Evolutionary conservation across 441 rosid species (phyloP).

Genomic region (Eutrema salsugineum): DNA sequence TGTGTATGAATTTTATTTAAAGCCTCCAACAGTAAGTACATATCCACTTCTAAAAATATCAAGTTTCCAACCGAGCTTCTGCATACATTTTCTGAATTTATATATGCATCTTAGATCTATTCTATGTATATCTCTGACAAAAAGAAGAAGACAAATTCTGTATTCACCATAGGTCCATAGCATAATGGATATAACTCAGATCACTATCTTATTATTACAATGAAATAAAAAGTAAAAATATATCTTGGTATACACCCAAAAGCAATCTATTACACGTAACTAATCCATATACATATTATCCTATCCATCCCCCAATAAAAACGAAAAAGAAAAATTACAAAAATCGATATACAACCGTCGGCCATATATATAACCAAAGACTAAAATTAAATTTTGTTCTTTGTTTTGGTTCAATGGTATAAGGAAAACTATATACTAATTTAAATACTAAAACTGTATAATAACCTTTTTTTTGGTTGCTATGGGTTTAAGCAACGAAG

Average conservation of each 20-base stretch:
- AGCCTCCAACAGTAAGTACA: neutral
- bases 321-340: constrained; percentile 45
- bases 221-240: constrained; percentile 5
- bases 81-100: neutral
- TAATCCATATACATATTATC: constrained; percentile 24
- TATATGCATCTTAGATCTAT: neutral
- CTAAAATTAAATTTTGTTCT: constrained; percentile 36
- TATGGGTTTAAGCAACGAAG: constrained; percentile 64
- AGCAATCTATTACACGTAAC: constrained; percentile 28
- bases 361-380: constrained; percentile 54
- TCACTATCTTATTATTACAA: constrained; percentile 19
- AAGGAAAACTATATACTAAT: constrained; percentile 68
- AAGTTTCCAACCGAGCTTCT: neutral
- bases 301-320: constrained; percentile 56
- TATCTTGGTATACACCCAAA: constrained; percentile 23
- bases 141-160: neutral
- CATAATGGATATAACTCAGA: constrained; percentile 8
- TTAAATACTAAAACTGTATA: constrained; percentile 45
- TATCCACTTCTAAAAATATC: neutral
- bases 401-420: constrained; percentile 46
- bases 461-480: constrained; percentile 1
- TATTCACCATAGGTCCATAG: neutral
- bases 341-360: constrained; percentile 77
- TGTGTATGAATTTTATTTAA: neutral
- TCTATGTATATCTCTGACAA: neutral